Evolutionary conservation across 768 basidiomycete species (phyloP), one percentile per base, ranked within the genome.

Genomic region (Filobasidium floriforme): DNA sequence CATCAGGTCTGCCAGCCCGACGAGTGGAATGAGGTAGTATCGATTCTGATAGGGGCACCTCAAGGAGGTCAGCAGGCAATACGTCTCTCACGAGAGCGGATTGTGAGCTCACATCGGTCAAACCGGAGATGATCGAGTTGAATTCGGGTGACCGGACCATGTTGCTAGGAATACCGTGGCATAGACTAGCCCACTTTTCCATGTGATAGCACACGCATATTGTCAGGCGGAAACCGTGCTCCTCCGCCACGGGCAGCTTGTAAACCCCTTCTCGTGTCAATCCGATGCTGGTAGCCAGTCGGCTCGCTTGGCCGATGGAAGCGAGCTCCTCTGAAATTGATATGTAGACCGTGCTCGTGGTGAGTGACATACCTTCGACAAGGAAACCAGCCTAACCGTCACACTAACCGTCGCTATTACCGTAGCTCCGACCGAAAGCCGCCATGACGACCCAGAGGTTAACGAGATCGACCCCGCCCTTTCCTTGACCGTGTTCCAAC

Each of bases 351-450:
- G 18, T 41, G 51, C 22, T 18, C 10, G 9, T 24, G 0, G 29
- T 40, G 59, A 59, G 41, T 22, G 9, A 7, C 24, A 3, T 32
- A 7, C 22, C 41, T 4, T 37, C 41, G 29, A 60, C 18, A 15
- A 60, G 7, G 5, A 6, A 22, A 15, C 22, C 5, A 14, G 46
- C 46, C 46, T 49, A 14, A 40, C 40, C 11, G 2, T 4, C 37
- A 10, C 26, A 61, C 65, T 41, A 44, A 66, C 65, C 60, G 26
- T 54, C 60, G 49, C 59, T 51, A 46, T 61, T 60, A 7, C 65
- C 65, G n/a, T 66, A 61, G 41, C 60, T 66, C n/a, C 65, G 59
- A 11, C 52, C 28, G 51, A 24, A 66, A n/a, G 60, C 41, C 15
- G 65, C 49, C n/a, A 61, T 52, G 1, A 66, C n/a, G 7, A 66